A percentile compares a stretch with the other conserved stretches of the same genome.
Conservation (phyloP, 2,329 filamentous ascomycete genomes). For the Cercospora brassicicola region DNA sequence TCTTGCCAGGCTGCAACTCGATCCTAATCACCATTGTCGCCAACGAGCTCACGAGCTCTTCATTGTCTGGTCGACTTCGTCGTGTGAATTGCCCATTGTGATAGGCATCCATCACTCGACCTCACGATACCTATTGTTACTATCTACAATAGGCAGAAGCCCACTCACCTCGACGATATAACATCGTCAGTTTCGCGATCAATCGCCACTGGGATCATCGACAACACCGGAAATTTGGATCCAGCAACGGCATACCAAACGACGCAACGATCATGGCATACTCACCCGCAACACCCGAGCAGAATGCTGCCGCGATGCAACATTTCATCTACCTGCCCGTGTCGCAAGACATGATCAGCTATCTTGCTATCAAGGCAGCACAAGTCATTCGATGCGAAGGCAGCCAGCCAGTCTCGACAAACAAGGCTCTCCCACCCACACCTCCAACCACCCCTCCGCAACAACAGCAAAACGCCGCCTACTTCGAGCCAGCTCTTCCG, state of each 20-base stretch:
- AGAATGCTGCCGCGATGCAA: constrained; percentile 73
- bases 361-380: constrained; percentile 71
- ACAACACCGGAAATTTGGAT: constrained; percentile 13
- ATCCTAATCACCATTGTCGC: constrained; percentile 29
- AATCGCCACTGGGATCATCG: constrained; percentile 19
- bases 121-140: constrained; percentile 32
- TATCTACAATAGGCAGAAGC: constrained; percentile 31
- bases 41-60: constrained; percentile 28
- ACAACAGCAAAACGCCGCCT: constrained; percentile 49
- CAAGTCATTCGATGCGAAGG: constrained; percentile 78
- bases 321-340: constrained; percentile 78
- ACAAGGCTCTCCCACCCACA: constrained; percentile 56
- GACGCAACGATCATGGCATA: constrained; percentile 45
- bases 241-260: constrained; percentile 22
- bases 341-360: constrained; percentile 71
- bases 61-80: constrained; percentile 35
- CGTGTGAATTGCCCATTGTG: constrained; percentile 35
- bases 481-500: constrained; percentile 61
- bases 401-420: constrained; percentile 38
- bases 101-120: constrained; percentile 21
- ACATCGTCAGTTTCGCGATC: constrained; percentile 17
- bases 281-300: constrained; percentile 44
- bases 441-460: constrained; percentile 59
- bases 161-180: constrained; percentile 13
- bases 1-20: constrained; percentile 36